phyloP scores from a whole-genome alignment of 2,329 filamentous ascomycete species.

The Exophiala lecanii-corni region DNA sequence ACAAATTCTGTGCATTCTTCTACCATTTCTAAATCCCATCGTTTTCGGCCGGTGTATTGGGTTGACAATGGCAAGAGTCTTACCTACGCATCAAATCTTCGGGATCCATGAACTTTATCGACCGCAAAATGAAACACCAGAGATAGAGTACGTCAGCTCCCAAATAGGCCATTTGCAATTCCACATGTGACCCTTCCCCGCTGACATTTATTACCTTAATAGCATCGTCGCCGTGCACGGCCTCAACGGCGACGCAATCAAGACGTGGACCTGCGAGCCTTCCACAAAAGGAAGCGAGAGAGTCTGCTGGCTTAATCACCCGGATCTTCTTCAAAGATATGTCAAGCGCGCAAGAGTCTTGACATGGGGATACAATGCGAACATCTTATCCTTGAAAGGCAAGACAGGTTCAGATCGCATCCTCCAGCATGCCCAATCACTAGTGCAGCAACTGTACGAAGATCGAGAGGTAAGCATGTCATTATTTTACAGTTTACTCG shows the following conservation, averaged over 20 bases:
- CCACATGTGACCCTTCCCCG: too few relatives aligned
- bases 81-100: slow-evolving; percentile 11
- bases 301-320: slow-evolving; percentile 28
- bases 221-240: slow-evolving; percentile 42
- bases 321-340: slow-evolving; percentile 33
- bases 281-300: slow-evolving; percentile 31
- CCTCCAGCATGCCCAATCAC: slow-evolving; percentile 34
- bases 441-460: slow-evolving; percentile 32
- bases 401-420: slow-evolving; percentile 31
- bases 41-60: too few relatives aligned
- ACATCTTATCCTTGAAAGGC: slow-evolving; percentile 24
- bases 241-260: slow-evolving; percentile 36
- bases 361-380: slow-evolving; percentile 32
- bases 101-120: slow-evolving; percentile 22
- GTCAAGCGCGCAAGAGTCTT: slow-evolving; percentile 30
- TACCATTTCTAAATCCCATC: too few relatives aligned
- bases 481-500: slow-evolving; percentile 6
- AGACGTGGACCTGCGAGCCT: slow-evolving; percentile 36
- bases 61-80: too few relatives aligned
- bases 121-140: slow-evolving; percentile 10
- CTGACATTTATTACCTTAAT: too few relatives aligned
- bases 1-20: too few relatives aligned
- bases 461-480: slow-evolving; percentile 30
- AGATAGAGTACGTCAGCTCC: slow-evolving; percentile 19
- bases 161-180: too few relatives aligned